Evolutionary conservation across 2,329 filamentous ascomycete genomes (phyloP).

Genomic region (Neopestalotiopsis sp.): DNA sequence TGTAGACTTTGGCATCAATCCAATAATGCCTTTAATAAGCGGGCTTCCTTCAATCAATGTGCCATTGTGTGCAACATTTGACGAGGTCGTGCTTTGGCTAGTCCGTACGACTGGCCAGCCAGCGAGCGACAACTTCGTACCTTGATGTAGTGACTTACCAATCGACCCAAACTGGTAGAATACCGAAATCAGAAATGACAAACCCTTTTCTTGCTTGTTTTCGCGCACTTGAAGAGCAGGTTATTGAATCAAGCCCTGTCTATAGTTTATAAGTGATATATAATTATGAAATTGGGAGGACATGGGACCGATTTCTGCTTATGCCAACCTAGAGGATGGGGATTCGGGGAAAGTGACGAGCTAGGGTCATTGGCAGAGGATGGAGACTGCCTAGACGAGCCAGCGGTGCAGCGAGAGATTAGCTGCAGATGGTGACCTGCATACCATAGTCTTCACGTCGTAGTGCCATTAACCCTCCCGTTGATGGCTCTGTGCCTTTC

Average conservation of each 20-base stretch:
- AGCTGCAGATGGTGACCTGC: slow-evolving; percentile 40
- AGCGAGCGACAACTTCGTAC: too few relatives aligned
- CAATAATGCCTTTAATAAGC: background rate
- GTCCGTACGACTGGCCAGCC: background rate
- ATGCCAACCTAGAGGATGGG: background rate
- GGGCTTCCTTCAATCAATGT: background rate
- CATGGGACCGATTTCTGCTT: background rate
- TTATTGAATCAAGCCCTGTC: slow-evolving; percentile 1
- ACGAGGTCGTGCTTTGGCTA: background rate
- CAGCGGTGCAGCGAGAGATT: slow-evolving; percentile 27
- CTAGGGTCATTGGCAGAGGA: background rate
- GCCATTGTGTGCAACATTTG: slow-evolving; percentile 8
- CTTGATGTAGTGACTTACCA: background rate
- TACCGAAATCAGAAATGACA: background rate
- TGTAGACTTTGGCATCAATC: background rate
- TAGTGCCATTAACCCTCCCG: background rate
- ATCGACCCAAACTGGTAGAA: background rate
- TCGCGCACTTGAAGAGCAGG: background rate
- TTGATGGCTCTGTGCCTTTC: background rate
- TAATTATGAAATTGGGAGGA: background rate
- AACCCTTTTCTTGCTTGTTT: background rate
- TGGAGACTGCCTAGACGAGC: slow-evolving; percentile 3
- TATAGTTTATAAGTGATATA: background rate
- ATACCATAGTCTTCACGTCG: slow-evolving; percentile 27
- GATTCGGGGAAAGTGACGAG: background rate